These are phyloP conservation scores for Nakaseomyces uthaithaninus DNA, from an alignment of 1,139 yeast species.

Conservation along the genomic window DNA sequence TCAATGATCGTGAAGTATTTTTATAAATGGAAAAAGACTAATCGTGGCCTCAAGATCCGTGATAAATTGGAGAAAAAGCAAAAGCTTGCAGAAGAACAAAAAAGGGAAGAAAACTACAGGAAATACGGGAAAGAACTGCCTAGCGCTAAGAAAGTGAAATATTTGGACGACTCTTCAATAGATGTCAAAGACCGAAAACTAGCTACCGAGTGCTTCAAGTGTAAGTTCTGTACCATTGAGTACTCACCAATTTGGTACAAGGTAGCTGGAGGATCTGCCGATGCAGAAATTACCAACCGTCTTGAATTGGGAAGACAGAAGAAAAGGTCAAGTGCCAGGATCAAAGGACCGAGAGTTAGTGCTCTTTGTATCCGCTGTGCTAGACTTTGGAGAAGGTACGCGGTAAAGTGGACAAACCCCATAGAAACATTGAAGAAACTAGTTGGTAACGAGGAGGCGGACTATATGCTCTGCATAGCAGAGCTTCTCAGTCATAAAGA, in stretches of 20 bases:
- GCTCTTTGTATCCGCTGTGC: constrained; percentile 87
- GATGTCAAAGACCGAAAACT: constrained; percentile 27
- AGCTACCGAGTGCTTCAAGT: constrained; percentile 23
- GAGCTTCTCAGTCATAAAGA: constrained; percentile 19
- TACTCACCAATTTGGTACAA: constrained; percentile 33
- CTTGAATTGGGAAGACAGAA: constrained; percentile 20
- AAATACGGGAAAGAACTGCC: constrained; percentile 11
- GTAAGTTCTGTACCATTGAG: constrained; percentile 29
- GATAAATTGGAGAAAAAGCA: constrained; percentile 67
- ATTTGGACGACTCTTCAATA: constrained; percentile 38
- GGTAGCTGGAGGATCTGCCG: constrained; percentile 55
- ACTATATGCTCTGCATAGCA: constrained; percentile 17
- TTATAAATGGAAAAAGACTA: constrained; percentile 85
- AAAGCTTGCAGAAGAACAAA: constrained; percentile 34
- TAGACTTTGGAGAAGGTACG: constrained; percentile 83
- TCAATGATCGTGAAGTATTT: constrained; percentile 79
- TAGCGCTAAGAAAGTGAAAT: constrained; percentile 19
- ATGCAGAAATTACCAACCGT: constrained; percentile 36
- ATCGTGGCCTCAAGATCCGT: constrained; percentile 59
- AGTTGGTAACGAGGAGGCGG: constrained; percentile 20
- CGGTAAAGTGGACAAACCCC: constrained; percentile 83
- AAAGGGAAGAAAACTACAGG: constrained; percentile 8
- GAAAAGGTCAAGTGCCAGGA: constrained; percentile 32
- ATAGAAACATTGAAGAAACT: constrained; percentile 50
- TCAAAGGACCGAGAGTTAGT: constrained; percentile 29